Evolutionary conservation across 805 yeast genomes (phyloP).

Genomic region (Schwanniomyces pseudopolymorphus): DNA sequence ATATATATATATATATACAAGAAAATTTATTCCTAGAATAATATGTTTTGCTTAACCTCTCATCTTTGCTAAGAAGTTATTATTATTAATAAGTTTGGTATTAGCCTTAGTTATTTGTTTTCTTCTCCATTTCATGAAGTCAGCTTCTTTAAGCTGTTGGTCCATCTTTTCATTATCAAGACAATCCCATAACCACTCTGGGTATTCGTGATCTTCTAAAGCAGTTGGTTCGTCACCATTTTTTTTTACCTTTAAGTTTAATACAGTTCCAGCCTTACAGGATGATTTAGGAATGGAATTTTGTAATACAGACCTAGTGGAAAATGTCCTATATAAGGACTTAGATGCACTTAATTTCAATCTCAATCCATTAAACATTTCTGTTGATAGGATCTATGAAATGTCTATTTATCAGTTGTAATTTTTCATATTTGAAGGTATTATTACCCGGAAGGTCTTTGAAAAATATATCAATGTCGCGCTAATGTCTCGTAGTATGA

Average conservation of each 20-base stretch:
- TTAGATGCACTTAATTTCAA: neutral
- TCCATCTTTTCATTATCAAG: constrained; percentile 66
- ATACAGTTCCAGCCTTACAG: constrained; percentile 69
- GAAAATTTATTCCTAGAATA: neutral
- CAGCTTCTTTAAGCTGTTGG: constrained; percentile 55
- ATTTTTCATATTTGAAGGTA: neutral
- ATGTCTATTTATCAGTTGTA: neutral
- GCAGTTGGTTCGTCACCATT: constrained; percentile 88
- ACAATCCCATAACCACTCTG: constrained; percentile 91
- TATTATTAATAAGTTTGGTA: constrained; percentile 68
- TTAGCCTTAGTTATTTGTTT: constrained; percentile 68
- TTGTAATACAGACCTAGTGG: neutral
- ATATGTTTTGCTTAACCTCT: constrained; percentile 6
- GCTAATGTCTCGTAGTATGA: neutral
- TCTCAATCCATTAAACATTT: neutral
- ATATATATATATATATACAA: constrained; percentile 3
- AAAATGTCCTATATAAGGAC: neutral
- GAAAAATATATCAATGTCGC: neutral
- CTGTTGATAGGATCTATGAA: neutral
- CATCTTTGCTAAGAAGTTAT: constrained; percentile 72
- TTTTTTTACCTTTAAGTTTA: constrained; percentile 72
- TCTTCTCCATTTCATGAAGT: constrained; percentile 63
- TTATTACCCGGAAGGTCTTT: constrained; percentile 5
- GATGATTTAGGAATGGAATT: constrained; percentile 15
- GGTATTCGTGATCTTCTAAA: constrained; percentile 82